Conservation (phyloP, 495 filamentous ascomycete genomes). For the Echria macrotheca region DNA sequence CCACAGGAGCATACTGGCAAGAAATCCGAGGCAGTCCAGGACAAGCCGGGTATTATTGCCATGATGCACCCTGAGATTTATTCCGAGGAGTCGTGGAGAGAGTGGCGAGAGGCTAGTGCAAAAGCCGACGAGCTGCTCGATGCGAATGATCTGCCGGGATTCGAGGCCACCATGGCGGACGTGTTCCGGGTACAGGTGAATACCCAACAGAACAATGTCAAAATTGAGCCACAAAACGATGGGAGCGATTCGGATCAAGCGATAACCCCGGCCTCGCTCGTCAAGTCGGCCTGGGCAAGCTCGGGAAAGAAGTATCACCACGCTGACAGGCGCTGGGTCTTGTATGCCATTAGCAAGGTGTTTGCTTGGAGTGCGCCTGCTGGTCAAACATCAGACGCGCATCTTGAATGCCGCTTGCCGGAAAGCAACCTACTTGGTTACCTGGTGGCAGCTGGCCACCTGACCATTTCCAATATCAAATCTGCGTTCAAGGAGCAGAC, state of each 20-base stretch:
- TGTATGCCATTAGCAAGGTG: slow-evolving; percentile 46
- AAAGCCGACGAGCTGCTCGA: slow-evolving; percentile 43
- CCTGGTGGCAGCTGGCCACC: slow-evolving; percentile 56
- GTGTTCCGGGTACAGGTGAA: slow-evolving; percentile 35
- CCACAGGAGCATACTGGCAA: slow-evolving; percentile 19
- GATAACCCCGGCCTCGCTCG: slow-evolving; percentile 2
- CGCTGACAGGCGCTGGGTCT: slow-evolving; percentile 47
- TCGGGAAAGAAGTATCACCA: slow-evolving; percentile 35
- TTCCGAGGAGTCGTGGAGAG: slow-evolving; percentile 29
- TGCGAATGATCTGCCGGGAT: slow-evolving; percentile 39
- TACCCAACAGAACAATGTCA: slow-evolving; percentile 9
- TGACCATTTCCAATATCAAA: slow-evolving; percentile 57
- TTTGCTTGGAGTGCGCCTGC: slow-evolving; percentile 37
- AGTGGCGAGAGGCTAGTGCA: slow-evolving; percentile 30
- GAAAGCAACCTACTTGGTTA: slow-evolving; percentile 51
- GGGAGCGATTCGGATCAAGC: slow-evolving; percentile 13
- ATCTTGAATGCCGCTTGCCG: slow-evolving; percentile 48
- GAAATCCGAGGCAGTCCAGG: slow-evolving; percentile 8
- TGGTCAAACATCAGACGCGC: slow-evolving; percentile 22
- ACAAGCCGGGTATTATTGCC: slow-evolving; percentile 28
- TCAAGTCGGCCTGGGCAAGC: slow-evolving; percentile 38
- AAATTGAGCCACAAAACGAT: slow-evolving; percentile 17
- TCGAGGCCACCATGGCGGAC: slow-evolving; percentile 50
- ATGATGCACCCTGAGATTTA: slow-evolving; percentile 35
- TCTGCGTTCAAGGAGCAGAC: slow-evolving; percentile 51